Conservation (phyloP, 1,284 basidiomycete genomes). For the Apiotrichum domesticum region DNA sequence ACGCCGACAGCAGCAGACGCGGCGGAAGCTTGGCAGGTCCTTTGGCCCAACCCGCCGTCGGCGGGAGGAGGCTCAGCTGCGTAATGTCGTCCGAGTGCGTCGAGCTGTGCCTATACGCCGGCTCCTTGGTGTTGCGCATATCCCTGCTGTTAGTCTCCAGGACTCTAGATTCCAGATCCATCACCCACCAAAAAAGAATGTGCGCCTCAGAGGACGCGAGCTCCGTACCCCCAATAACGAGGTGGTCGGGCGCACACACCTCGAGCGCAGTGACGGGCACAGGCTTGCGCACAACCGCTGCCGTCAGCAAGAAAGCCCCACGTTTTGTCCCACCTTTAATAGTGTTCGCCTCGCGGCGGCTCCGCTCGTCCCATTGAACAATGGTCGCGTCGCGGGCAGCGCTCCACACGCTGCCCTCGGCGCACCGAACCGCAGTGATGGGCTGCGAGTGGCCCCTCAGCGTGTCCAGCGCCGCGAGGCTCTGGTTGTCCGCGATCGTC, state of each 20-base stretch:
- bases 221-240: conserved; percentile 50
- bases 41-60: conserved; percentile 27
- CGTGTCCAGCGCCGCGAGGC: conserved; percentile 34
- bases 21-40: conserved; percentile 16
- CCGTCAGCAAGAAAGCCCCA: not conserved
- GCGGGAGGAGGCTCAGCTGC: conserved; percentile 46
- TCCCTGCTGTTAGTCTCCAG: conserved; percentile 33
- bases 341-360: conserved; percentile 24
- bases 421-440: conserved; percentile 30
- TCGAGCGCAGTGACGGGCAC: conserved; percentile 43
- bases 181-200: conserved; percentile 47
- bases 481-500: conserved; percentile 41
- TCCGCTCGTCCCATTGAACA: conserved; percentile 45
- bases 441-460: conserved; percentile 32
- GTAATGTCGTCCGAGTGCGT: conserved; percentile 53
- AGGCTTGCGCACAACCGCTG: conserved; percentile 41
- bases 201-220: conserved; percentile 48
- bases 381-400: conserved; percentile 39
- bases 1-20: conserved; percentile 47
- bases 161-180: not conserved
- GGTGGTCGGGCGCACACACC: conserved; percentile 35
- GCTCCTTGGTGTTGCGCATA: conserved; percentile 36
- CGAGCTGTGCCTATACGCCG: conserved; percentile 48
- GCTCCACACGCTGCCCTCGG: conserved; percentile 34
- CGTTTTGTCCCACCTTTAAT: conserved; percentile 36